A percentile compares a stretch with the other conserved stretches of the same genome.
These are phyloP conservation scores for Termitomyces titanicus DNA, from an alignment of 768 basidiomycete species.

Conservation along the genomic window DNA sequence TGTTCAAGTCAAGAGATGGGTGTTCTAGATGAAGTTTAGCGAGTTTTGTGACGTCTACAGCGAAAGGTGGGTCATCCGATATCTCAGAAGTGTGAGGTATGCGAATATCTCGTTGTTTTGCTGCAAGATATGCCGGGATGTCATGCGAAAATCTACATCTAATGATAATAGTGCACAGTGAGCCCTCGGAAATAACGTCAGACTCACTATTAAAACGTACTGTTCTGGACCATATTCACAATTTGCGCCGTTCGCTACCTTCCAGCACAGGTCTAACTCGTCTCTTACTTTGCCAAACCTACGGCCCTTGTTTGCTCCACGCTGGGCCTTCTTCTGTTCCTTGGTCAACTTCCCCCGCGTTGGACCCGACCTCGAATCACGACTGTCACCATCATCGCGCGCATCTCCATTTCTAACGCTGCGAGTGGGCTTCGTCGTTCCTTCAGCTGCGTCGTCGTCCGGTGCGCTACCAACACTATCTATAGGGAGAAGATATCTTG, in stretches of 20 bases:
- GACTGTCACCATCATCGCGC: constrained; percentile 6
- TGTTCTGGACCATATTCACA: constrained; percentile 74
- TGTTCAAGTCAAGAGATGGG: constrained; percentile 42
- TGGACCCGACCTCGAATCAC: constrained; percentile 21
- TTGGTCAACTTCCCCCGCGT: constrained; percentile 41
- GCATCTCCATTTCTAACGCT: constrained; percentile 21
- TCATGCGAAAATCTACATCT: constrained; percentile 85
- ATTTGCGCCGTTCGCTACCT: constrained; percentile 60
- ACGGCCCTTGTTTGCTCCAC: constrained; percentile 82
- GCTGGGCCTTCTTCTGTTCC: constrained; percentile 68
- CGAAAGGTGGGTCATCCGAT: constrained; percentile 48
- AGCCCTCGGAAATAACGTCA: not conserved
- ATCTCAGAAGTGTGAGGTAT: constrained; percentile 47
- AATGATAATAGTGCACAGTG: not conserved
- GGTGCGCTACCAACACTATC: constrained; percentile 20
- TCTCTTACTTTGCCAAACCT: constrained; percentile 76
- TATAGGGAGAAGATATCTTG: constrained; percentile 31
- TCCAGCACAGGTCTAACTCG: constrained; percentile 81
- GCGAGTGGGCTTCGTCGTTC: constrained; percentile 36
- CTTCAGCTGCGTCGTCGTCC: constrained; percentile 58
- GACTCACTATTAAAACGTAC: constrained; percentile 19
- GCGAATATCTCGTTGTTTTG: constrained; percentile 71
- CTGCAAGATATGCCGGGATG: constrained; percentile 66
- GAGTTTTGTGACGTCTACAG: constrained; percentile 26
- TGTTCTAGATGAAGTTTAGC: constrained; percentile 25